Base-by-base conservation (phyloP, 2,329 filamentous ascomycete genomes). In the Penicillium sp. region DNA sequence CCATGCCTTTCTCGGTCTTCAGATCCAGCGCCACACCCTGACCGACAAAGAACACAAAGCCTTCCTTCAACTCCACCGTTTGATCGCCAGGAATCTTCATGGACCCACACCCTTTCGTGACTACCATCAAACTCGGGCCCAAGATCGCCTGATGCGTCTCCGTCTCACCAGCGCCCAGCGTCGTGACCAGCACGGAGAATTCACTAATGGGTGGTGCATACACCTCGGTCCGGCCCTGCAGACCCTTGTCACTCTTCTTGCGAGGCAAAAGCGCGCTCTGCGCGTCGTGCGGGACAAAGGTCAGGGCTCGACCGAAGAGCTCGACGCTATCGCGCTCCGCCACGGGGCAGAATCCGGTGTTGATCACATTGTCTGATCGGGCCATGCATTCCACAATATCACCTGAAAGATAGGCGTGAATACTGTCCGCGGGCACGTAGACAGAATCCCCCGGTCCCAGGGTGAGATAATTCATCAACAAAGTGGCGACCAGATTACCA, bases 321-420 rank as follows among this genome's bases (percentile, higher is more conserved):
- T 86, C 82, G 25, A 83, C 72, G 38, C 74, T 80, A 59, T 86
- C 78, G 9, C 84, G 75, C 40, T 86, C 81, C 0, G 80, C 78
- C 1, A 74, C 73, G 0, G 85, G 84, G 56, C 84, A 89, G 72
- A 90, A 88, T 0, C 86, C 85, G 0, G 80, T 81, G 65, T 86
- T 87, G 43, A 90, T 73, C 2, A 90, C 85, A 49, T 88, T 88
- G 70, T 89, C 83, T 18, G 77, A 82, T 6, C 84, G 77, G 1
- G 85, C 85, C 85, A 89, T 89, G 67, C 85, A 88, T 66, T 89
- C 85, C 57, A 89, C 81, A 44, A 89, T 87, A 61, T 88, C 81
- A 3, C 86, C 86, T 4, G 77, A 77, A 0, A 89, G 72, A 60
- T 88, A 89, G 0, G 85, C 85, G 60, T 89, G 84, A 46, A 88